A percentile compares a stretch with the other conserved stretches of the same genome.
Evolutionary conservation across 2,329 filamentous ascomycete genomes (phyloP).

Genomic region (Rutstroemia sp.): DNA sequence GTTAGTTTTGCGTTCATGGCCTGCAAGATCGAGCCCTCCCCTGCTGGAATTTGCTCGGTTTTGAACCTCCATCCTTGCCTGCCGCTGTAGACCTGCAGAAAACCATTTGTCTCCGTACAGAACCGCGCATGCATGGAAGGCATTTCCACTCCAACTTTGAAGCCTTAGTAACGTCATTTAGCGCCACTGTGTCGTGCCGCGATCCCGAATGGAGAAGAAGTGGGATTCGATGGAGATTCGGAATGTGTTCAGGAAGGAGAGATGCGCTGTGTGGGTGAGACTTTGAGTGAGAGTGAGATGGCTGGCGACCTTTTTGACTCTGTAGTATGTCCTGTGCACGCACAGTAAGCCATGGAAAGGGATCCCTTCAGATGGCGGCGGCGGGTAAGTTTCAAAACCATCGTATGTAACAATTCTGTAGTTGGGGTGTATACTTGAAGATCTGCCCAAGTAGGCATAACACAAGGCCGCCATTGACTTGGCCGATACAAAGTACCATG

Average conservation of each 20-base stretch:
- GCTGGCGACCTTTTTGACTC: neutral
- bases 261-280: no score
- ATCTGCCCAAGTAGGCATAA: neutral
- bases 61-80: neutral
- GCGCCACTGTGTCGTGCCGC: slow-evolving; percentile 4
- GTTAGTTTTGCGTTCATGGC: neutral
- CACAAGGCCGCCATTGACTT: neutral
- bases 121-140: neutral
- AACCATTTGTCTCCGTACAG: neutral
- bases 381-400: neutral
- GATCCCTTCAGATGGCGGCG: neutral
- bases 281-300: neutral
- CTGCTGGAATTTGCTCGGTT: neutral
- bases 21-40: slow-evolving; percentile 6
- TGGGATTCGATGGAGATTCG: neutral
- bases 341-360: neutral
- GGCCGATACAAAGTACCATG: neutral
- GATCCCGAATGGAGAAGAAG: slow-evolving; percentile 1
- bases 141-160: neutral
- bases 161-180: slow-evolving; percentile 7
- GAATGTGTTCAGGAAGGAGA: neutral
- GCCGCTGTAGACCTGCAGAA: slow-evolving; percentile 6
- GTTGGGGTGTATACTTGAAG: neutral
- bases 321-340: no score
- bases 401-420: neutral